Evolutionary conservation across 129 eudicot genomes (phyloP).

Genomic region (Logfia minima): DNA sequence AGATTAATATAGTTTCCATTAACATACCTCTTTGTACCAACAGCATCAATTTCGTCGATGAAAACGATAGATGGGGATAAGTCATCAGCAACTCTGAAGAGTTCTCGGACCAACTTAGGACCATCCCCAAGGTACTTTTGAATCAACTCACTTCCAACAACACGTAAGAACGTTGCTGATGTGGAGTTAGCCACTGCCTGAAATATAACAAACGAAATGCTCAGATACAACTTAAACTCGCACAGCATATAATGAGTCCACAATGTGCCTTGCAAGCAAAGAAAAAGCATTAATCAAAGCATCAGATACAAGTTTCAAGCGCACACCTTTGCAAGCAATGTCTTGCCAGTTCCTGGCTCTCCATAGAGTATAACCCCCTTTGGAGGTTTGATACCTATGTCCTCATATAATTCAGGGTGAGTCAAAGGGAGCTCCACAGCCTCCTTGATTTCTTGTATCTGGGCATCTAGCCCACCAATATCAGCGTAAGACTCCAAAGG

Average conservation of each 20-base stretch:
- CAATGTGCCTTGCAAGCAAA: background rate
- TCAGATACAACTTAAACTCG: background rate
- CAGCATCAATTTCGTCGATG: constrained; percentile 94
- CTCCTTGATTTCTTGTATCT: constrained; percentile 95
- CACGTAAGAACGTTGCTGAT: constrained; percentile 94
- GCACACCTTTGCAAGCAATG: constrained; percentile 91
- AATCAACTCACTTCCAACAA: constrained; percentile 93
- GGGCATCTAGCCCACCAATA: constrained; percentile 96
- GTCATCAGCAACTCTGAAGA: constrained; percentile 94
- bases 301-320: background rate
- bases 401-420: constrained; percentile 95
- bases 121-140: constrained; percentile 97
- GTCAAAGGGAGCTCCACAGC: constrained; percentile 98
- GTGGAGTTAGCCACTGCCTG: constrained; percentile 98
- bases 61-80: constrained; percentile 92
- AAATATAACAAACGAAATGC: background rate
- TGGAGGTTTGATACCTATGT: constrained; percentile 97
- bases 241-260: background rate
- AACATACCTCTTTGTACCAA: constrained; percentile 81
- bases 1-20: background rate
- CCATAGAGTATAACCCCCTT: constrained; percentile 97
- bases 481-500: constrained; percentile 98
- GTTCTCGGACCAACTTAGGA: constrained; percentile 91
- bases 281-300: background rate
- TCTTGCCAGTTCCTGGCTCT: constrained; percentile 98